phyloP scores from a whole-genome alignment of 345 rosid genomes.

The Triadica sebifera region DNA sequence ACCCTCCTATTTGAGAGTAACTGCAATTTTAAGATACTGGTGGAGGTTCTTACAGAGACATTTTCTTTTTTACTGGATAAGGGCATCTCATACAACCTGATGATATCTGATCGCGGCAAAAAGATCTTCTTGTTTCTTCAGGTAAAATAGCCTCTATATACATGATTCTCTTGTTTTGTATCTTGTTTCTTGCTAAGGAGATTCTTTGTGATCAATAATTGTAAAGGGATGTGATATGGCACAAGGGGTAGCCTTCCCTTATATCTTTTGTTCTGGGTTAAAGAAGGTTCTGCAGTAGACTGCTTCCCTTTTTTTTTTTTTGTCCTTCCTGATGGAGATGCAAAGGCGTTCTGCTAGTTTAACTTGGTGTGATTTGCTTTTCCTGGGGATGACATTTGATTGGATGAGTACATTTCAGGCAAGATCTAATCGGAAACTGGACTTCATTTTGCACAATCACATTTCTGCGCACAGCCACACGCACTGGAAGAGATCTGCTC shows the following conservation, averaged over 20 bases:
- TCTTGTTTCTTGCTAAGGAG: neutral
- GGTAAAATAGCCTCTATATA: constrained; percentile 21
- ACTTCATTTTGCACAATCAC: neutral
- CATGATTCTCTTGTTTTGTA: neutral
- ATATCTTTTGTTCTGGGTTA: neutral
- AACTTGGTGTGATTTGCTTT: neutral
- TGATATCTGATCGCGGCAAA: constrained; percentile 34
- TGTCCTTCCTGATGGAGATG: neutral
- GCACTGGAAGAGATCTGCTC: neutral
- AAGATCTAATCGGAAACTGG: neutral
- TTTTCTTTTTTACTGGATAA: constrained; percentile 28
- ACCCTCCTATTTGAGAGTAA: constrained; percentile 27
- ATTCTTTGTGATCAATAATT: neutral
- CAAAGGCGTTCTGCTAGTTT: neutral
- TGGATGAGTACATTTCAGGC: neutral
- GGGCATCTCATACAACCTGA: constrained; percentile 29
- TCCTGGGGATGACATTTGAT: neutral
- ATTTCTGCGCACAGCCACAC: neutral
- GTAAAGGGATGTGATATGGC: neutral
- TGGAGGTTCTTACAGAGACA: constrained; percentile 24
- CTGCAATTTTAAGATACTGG: constrained; percentile 24
- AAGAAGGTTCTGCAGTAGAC: neutral
- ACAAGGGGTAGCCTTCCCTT: neutral
- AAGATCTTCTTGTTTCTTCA: constrained; percentile 37
- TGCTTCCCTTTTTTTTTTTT: neutral